Conservation (phyloP, 352 stramenopile genomes). For the Phytophthora palmivora region DNA sequence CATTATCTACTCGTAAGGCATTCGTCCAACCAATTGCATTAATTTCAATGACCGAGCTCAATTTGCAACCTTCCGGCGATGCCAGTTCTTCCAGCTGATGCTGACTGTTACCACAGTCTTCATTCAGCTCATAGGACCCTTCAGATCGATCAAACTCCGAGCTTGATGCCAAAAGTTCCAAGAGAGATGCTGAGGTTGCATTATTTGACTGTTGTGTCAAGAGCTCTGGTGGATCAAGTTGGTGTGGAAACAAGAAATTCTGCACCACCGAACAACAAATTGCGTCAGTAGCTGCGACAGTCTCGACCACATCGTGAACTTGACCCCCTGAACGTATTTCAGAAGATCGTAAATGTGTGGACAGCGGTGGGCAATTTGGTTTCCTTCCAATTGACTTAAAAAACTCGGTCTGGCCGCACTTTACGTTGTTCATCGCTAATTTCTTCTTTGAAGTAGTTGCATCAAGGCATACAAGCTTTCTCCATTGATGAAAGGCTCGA, state of each 20-base stretch:
- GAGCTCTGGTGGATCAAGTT: background rate
- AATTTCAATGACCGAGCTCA: background rate
- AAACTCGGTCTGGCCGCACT: background rate
- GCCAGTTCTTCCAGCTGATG: slow-evolving; percentile 8
- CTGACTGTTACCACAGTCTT: background rate
- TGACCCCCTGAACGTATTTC: slow-evolving; percentile 1
- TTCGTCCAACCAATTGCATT: background rate
- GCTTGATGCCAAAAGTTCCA: slow-evolving; percentile 36
- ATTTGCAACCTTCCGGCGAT: slow-evolving; percentile 12
- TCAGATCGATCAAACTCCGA: slow-evolving; percentile 34
- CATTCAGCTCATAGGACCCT: background rate
- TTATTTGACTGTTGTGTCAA: background rate
- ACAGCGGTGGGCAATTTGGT: slow-evolving; percentile 20
- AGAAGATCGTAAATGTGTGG: background rate
- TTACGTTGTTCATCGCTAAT: background rate
- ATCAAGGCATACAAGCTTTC: slow-evolving; percentile 5
- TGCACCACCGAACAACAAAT: slow-evolving; percentile 54
- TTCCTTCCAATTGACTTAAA: background rate
- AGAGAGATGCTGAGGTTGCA: slow-evolving; percentile 11
- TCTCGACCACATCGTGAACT: slow-evolving; percentile 34
- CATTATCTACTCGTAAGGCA: background rate
- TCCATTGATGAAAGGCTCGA: slow-evolving; percentile 47
- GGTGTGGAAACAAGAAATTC: slow-evolving; percentile 42
- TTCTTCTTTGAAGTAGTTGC: background rate
- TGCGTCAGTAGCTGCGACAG: slow-evolving; percentile 34